Evolutionary conservation across 2,329 filamentous ascomycete species (phyloP), one percentile per base, ranked within the genome.

Genomic region (Alternaria brassicicola): DNA sequence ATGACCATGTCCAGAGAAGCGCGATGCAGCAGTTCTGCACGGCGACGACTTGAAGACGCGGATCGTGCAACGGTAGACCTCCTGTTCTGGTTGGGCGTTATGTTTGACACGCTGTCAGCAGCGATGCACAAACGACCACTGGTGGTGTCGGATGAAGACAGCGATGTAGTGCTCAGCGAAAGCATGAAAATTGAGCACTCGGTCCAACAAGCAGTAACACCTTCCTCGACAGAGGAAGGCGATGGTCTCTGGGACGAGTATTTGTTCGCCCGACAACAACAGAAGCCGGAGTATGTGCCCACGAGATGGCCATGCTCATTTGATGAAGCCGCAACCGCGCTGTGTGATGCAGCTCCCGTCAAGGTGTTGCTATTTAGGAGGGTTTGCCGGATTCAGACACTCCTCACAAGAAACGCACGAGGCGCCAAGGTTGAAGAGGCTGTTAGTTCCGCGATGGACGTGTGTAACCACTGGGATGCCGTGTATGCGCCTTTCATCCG

Each of bases 301-400:
- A 57, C 78, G 6, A 78, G 79, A 45, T 86, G 84, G 83, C 85
- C 85, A 4, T 87, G 84, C 65, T 78, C 83, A 0, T 82, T 84
- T 59, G 79, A 83, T n/a, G 77, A 79, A 6, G 84, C 85, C 1
- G 79, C 83, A 3, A 73, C 80, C 21, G 72, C 80, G 2, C 78
- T 87, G 2, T 80, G 81, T 13, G 80, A 83, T 55, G 82, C 85
- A 3, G 83, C 84, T 2, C 84, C 85, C 0, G 82, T 87, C 55
- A 87, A 87, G 67, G 84, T 88, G 2, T 75, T 87, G 2, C 78
- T 87, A 3, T 88, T 84, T 64, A 82, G 85, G 12, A 81, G 84
- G 56, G 79, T 86, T 7, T 82, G 82, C 0, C 82, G 81, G n/a
- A 78, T 87, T 0, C 85, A 87, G 62, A 83, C 81, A 21, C 76